phyloP scores from a whole-genome alignment of 768 basidiomycete genomes.

The Chalciporus pseudorubinellus region DNA sequence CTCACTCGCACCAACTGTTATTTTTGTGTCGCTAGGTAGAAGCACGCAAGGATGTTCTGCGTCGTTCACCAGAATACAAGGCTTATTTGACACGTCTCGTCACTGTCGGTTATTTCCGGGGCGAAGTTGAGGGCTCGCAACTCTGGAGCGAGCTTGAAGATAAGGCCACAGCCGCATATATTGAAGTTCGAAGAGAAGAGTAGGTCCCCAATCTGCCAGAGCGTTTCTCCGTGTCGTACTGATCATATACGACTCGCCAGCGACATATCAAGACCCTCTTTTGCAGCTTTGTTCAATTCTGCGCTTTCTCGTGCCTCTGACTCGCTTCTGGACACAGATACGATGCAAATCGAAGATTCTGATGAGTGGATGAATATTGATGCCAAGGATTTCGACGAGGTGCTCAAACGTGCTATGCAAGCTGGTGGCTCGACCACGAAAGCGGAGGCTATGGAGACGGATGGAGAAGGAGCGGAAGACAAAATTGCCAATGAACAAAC shows the following conservation, averaged over 20 bases:
- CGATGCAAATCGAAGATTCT: conserved; percentile 52
- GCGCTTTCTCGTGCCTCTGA: conserved; percentile 50
- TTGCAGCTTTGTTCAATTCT: conserved; percentile 67
- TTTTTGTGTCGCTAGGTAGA: conserved; percentile 42
- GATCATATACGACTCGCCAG: conserved; percentile 30
- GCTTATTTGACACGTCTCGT: conserved; percentile 68
- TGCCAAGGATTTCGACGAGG: conserved; percentile 69
- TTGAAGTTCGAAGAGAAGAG: conserved; percentile 63
- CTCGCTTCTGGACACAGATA: conserved; percentile 14
- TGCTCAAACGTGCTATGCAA: conserved; percentile 49
- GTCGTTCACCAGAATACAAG: conserved; percentile 62
- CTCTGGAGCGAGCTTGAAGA: conserved; percentile 72
- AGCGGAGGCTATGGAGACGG: conserved; percentile 51
- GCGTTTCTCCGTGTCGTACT: neutral
- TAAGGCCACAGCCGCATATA: conserved; percentile 66
- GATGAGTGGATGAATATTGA: conserved; percentile 90
- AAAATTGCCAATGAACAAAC: conserved; percentile 63
- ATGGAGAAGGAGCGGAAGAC: conserved; percentile 38
- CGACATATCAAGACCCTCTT: conserved; percentile 66
- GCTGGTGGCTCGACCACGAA: conserved; percentile 11
- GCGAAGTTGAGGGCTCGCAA: conserved; percentile 73
- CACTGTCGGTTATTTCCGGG: conserved; percentile 71
- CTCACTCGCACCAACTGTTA: neutral
- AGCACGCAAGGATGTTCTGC: conserved; percentile 66
- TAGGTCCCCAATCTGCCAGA: conserved; percentile 37